These are phyloP conservation scores for Apiotrichum siamense DNA, from an alignment of 1,284 basidiomycete species.

Conservation along the genomic window DNA sequence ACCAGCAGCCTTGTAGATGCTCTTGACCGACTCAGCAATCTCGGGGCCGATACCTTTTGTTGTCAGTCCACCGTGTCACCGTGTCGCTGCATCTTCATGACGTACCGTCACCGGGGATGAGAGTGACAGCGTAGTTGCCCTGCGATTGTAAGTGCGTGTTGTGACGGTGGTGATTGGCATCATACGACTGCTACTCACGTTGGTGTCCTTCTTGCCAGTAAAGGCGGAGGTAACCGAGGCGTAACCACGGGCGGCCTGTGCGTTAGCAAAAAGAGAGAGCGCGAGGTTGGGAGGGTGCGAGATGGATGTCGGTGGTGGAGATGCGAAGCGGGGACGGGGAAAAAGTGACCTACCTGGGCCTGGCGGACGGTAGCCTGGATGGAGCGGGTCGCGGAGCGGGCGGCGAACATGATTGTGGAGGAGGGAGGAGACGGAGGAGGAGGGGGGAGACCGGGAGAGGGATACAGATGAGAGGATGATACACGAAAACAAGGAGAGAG, in stretches of 20 bases:
- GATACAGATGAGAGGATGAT: not conserved
- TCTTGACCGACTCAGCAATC: constrained; percentile 83
- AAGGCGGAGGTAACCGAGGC: constrained; percentile 65
- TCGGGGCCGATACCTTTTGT: constrained; percentile 92
- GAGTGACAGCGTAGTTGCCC: constrained; percentile 75
- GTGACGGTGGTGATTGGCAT: not conserved
- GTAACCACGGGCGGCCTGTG: constrained; percentile 34
- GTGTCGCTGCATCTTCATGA: constrained; percentile 4
- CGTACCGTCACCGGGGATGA: constrained; percentile 37
- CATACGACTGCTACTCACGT: constrained; percentile 58
- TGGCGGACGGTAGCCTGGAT: constrained; percentile 28
- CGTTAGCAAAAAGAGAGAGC: constrained; percentile 4
- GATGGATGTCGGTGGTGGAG: not conserved
- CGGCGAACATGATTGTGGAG: constrained; percentile 24
- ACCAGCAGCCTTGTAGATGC: constrained; percentile 83
- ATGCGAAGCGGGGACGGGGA: too few species aligned
- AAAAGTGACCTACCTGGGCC: constrained; percentile 27
- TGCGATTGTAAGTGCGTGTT: constrained; percentile 43
- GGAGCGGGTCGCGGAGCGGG: constrained; percentile 25
- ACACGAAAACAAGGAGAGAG: not conserved
- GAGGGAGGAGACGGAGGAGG: not conserved
- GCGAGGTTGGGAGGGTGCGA: not conserved
- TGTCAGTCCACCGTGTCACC: too few species aligned
- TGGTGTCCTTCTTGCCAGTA: constrained; percentile 75
- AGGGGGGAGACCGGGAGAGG: constrained; percentile 3